Conservation (phyloP, 768 basidiomycete species). For the Lactifluus subvellereus region DNA sequence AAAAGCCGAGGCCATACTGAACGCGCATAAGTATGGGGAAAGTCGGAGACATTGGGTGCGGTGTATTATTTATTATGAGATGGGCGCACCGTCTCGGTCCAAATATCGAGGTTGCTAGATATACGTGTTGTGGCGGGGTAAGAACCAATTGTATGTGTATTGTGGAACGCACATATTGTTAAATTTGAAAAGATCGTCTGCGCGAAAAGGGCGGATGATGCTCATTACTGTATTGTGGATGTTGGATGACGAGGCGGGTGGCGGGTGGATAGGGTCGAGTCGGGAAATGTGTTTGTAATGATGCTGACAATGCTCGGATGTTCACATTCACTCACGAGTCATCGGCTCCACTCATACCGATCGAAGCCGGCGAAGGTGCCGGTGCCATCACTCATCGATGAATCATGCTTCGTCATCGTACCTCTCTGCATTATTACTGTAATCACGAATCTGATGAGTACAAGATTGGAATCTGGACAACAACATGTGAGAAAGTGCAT, state of each 20-base stretch:
- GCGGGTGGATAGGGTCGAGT: background rate
- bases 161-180: slow-evolving; percentile 67
- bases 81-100: slow-evolving; percentile 83
- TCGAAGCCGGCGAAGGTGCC: background rate
- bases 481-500: background rate
- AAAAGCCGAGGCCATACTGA: slow-evolving; percentile 85
- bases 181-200: slow-evolving; percentile 87
- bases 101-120: slow-evolving; percentile 82
- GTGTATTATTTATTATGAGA: no score
- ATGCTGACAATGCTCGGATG: background rate
- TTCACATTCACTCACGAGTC: no score
- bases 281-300: background rate
- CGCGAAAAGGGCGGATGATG: slow-evolving; percentile 77
- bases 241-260: slow-evolving; percentile 11
- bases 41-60: no score
- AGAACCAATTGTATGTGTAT: background rate
- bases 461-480: background rate
- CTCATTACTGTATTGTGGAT: slow-evolving; percentile 51
- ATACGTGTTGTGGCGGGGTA: background rate
- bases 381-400: background rate
- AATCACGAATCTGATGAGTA: background rate
- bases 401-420: background rate
- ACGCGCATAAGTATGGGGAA: background rate
- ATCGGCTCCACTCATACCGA: background rate
- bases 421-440: background rate